phyloP scores from a whole-genome alignment of 495 filamentous ascomycete species.

The Annulohypoxylon nitens region DNA sequence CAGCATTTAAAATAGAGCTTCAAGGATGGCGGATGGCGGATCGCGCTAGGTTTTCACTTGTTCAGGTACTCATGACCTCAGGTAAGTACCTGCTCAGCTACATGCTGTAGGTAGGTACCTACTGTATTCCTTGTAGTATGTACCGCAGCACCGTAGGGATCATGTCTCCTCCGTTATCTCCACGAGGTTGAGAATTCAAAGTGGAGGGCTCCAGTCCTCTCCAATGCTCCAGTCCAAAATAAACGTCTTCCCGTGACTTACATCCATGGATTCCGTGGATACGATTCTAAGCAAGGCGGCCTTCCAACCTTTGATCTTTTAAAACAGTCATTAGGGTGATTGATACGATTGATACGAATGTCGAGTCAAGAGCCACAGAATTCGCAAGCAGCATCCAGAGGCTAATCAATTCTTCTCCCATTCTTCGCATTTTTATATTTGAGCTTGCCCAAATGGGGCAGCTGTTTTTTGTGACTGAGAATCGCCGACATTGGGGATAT shows the following conservation, averaged over 20 bases:
- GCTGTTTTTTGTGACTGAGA: slow-evolving; percentile 24
- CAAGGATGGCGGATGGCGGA: background rate
- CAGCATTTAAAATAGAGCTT: slow-evolving; percentile 13
- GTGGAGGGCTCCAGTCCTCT: too few species aligned
- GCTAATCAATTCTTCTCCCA: background rate
- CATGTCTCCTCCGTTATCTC: slow-evolving; percentile 16
- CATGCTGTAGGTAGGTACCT: background rate
- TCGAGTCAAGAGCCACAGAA: slow-evolving; percentile 8
- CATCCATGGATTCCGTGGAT: background rate
- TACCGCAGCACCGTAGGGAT: slow-evolving; percentile 7
- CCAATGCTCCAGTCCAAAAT: background rate
- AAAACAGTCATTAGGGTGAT: background rate
- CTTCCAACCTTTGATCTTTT: background rate
- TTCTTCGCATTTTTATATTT: background rate
- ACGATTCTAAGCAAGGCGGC: background rate
- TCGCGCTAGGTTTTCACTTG: background rate
- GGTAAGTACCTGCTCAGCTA: too few species aligned
- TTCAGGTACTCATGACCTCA: too few species aligned
- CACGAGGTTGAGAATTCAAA: slow-evolving; percentile 6
- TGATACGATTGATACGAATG: background rate
- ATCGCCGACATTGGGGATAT: slow-evolving; percentile 7
- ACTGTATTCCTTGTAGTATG: too few species aligned
- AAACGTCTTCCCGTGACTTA: background rate
- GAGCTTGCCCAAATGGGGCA: slow-evolving; percentile 26
- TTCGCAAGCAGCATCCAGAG: background rate